These are phyloP conservation scores for Nicotiana undulata DNA, from an alignment of 257 asterid genomes.

Conservation along the genomic window DNA sequence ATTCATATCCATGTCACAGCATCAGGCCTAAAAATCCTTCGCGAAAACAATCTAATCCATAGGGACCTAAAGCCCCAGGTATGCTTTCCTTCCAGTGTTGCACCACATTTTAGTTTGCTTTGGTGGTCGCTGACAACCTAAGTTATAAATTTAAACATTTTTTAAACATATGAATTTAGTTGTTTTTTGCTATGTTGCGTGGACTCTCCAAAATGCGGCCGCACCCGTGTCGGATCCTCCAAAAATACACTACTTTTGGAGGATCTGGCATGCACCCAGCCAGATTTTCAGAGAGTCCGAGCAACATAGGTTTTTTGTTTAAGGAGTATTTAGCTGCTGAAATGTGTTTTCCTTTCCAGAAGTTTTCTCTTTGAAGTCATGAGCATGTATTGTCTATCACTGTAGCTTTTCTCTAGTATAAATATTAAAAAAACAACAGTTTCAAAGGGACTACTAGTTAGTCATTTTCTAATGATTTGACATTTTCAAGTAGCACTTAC, in stretches of 20 bases:
- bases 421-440: not conserved
- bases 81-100: slow-evolving; percentile 9
- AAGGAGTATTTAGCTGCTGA: slow-evolving; percentile 4
- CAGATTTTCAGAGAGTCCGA: too few relatives aligned
- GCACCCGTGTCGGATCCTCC: too few relatives aligned
- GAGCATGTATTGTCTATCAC: not conserved
- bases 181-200: too few relatives aligned
- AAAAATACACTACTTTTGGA: too few relatives aligned
- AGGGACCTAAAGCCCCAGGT: slow-evolving; percentile 99
- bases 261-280: too few relatives aligned
- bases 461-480: not conserved
- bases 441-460: not conserved
- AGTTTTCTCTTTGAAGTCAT: not conserved
- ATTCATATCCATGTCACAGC: slow-evolving; percentile 40
- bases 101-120: not conserved
- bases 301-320: too few relatives aligned
- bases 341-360: not conserved
- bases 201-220: too few relatives aligned
- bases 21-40: slow-evolving; percentile 81
- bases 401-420: not conserved
- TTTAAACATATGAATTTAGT: not conserved
- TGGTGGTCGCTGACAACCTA: not conserved
- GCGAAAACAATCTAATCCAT: slow-evolving; percentile 74
- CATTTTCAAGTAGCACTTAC: not conserved
- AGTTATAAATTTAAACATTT: not conserved